Evolutionary conservation across 257 asterid species (phyloP), one percentile per base, ranked within the genome.

Genomic region (Voacanga thouarsii): DNA sequence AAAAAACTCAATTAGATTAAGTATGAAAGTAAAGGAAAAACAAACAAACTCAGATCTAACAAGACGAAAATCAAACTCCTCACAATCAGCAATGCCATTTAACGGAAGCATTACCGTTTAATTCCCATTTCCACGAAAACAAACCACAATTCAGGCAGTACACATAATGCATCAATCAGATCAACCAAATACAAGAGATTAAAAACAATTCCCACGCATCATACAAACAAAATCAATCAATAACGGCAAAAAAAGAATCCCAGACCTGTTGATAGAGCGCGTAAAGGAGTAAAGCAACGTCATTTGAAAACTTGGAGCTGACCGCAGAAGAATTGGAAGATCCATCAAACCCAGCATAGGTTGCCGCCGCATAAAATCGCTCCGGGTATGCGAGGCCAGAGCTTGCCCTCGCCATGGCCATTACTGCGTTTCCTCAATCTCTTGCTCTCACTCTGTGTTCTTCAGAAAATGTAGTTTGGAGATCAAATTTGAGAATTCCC

Each of bases 321-420:
- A 95, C 90, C 77, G 90, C 87, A 61, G 91, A 89, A 63, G 94
- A 82, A 76, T 83, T 74, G 15, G 97, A 89, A 66, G 99, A 89
- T 91, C 96, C 96, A 60, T 90, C 94, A 72, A 95, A 93, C 11
- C 99, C 99, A 67, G 89, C 97, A 71, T 91, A 95, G 60, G 91
- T 59, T 56, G 99, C 97, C 82, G 99, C 99, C 66, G 99, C 96
- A 77, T 89, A 92, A 86, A 96, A 93, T 77, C 97, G 86, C 76
- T 89, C 97, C 60, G 99, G 99, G 79, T 96, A 96, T 56, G 99
- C 91, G 84, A 95, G 94, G 89, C 96, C 89, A 75, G 97, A 86
- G 84, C 84, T 87, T 74, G 85, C 88, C 83, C 91, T 88, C 82
- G 90, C 91, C 88, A 78, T 80, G 71, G 87, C 79, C 90, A 84